These are phyloP conservation scores for Phymatotrichopsis omnivora DNA, from an alignment of 2,329 filamentous ascomycete genomes.

Conservation along the genomic window DNA sequence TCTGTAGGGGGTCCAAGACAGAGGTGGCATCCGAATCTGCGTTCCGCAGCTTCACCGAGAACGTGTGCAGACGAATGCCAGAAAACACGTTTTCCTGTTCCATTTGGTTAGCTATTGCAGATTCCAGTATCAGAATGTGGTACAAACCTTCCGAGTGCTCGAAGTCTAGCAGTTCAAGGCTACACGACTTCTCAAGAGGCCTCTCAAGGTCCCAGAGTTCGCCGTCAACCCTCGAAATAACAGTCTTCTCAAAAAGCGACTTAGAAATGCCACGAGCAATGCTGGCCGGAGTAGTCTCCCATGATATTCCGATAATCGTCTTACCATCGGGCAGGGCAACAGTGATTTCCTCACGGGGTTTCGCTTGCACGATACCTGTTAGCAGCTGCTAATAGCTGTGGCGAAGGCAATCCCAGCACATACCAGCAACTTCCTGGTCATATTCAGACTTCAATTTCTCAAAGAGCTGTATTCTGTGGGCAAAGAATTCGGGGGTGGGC, in stretches of 20 bases:
- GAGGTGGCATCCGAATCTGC: constrained; percentile 79
- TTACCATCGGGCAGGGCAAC: constrained; percentile 65
- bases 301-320: constrained; percentile 64
- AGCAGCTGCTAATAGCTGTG: constrained; percentile 35
- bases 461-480: constrained; percentile 77
- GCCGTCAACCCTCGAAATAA: constrained; percentile 76
- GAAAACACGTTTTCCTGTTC: constrained; percentile 79
- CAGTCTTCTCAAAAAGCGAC: constrained; percentile 73
- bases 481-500: constrained; percentile 62
- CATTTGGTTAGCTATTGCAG: constrained; percentile 9
- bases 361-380: constrained; percentile 34
- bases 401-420: constrained; percentile 35
- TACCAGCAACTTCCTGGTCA: constrained; percentile 59
- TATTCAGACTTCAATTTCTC: constrained; percentile 77
- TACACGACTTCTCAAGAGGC: constrained; percentile 78
- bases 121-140: constrained; percentile 6
- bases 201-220: constrained; percentile 88
- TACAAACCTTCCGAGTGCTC: constrained; percentile 42
- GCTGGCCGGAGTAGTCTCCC: constrained; percentile 78
- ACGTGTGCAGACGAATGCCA: constrained; percentile 96
- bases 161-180: constrained; percentile 75
- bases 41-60: constrained; percentile 87
- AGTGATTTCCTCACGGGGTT: constrained; percentile 63
- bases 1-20: constrained; percentile 90
- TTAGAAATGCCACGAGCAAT: constrained; percentile 73